phyloP scores from a whole-genome alignment of 306 rosid genomes.

The cucumber (Cucumis sativus) region Cucumber_9930_V3 NC_026655.2:21728501-21729000 shows the following conservation, averaged over 20 bases:
- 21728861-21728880: not conserved
- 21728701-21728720: not conserved
- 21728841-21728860: not conserved
- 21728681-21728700: not conserved
- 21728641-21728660: not conserved
- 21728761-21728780: not conserved
- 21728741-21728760: not conserved
- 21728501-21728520: not conserved
- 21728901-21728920: not conserved
- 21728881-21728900: not conserved
- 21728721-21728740: not conserved
- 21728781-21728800: not conserved
- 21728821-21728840: not conserved
- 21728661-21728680: not conserved
- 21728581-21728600: not conserved
- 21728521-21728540: not conserved
- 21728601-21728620: not conserved
- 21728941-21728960: not conserved
- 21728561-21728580: not conserved
- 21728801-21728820: not conserved
- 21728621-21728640: too few relatives aligned
- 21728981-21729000: not conserved
- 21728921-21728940: not conserved
- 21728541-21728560: not conserved
- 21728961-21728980: not conserved